Conservation (phyloP, 306 rosid genomes). For the Cicer judaicum region DNA sequence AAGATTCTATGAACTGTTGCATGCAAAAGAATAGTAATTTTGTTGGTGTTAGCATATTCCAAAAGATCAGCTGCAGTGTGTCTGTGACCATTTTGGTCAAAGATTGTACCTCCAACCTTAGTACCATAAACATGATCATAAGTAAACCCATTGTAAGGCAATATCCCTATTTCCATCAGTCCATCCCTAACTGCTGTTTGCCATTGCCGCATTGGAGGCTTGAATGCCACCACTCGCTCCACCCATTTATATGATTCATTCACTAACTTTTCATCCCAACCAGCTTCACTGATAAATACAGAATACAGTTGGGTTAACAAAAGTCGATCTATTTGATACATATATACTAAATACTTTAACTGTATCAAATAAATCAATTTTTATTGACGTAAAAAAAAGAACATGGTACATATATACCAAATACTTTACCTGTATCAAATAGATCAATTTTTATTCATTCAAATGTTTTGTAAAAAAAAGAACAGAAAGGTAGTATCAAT, state of each 20-base stretch:
- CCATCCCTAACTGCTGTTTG: slow-evolving; percentile 71
- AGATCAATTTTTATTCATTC: too few relatives aligned
- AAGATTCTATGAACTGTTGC: slow-evolving; percentile 61
- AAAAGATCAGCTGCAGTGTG: slow-evolving; percentile 84
- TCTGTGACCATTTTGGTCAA: slow-evolving; percentile 59
- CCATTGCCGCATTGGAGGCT: slow-evolving; percentile 62
- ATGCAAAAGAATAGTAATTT: slow-evolving; percentile 58
- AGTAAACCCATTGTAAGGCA: slow-evolving; percentile 72
- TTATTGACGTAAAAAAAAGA: too few relatives aligned
- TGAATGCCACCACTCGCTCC: slow-evolving; percentile 65
- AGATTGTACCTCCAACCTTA: slow-evolving; percentile 79
- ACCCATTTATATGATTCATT: slow-evolving; percentile 77
- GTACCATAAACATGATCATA: slow-evolving; percentile 74
- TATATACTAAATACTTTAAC: too few relatives aligned
- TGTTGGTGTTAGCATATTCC: slow-evolving; percentile 57
- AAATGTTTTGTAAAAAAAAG: too few relatives aligned
- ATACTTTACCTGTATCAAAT: too few relatives aligned
- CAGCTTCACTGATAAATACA: slow-evolving; percentile 46
- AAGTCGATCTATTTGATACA: too few relatives aligned
- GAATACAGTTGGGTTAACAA: too few relatives aligned
- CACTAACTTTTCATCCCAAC: slow-evolving; percentile 67
- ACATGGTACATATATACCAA: too few relatives aligned
- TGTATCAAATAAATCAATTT: too few relatives aligned
- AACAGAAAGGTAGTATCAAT: background rate
- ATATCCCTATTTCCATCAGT: slow-evolving; percentile 57